Evolutionary conservation across 1,284 basidiomycete species (phyloP).

Genomic region (Heterobasidion occidentale): DNA sequence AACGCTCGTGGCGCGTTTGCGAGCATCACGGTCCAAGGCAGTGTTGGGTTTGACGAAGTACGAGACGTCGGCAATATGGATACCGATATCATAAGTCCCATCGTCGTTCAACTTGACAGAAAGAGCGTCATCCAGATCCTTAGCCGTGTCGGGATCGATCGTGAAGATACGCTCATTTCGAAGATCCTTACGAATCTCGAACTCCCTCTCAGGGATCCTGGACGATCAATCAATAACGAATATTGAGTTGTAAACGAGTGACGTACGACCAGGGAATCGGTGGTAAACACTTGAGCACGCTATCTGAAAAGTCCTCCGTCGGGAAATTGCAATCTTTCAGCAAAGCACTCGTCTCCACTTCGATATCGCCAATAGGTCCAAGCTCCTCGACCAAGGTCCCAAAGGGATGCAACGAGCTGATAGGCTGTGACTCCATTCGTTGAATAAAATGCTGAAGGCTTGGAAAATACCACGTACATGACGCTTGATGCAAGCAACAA

Average conservation of each 20-base stretch:
- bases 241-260: neutral
- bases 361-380: conserved; percentile 95
- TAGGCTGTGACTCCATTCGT: conserved; percentile 44
- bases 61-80: conserved; percentile 95
- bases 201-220: conserved; percentile 88
- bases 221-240: conserved; percentile 8
- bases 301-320: conserved; percentile 87
- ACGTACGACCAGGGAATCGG: conserved; percentile 89
- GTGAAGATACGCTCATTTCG: conserved; percentile 85
- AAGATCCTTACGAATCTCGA: conserved; percentile 82
- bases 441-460: conserved; percentile 4
- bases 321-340: conserved; percentile 99
- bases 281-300: conserved; percentile 93
- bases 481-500: conserved; percentile 98
- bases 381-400: conserved; percentile 97
- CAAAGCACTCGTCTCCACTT: conserved; percentile 95
- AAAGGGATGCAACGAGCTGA: conserved; percentile 97
- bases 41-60: conserved; percentile 96
- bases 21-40: conserved; percentile 93
- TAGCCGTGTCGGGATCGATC: conserved; percentile 86
- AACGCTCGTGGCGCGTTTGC: conserved; percentile 94
- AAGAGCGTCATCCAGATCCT: conserved; percentile 92
- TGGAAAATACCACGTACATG: conserved; percentile 45
- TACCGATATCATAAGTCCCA: conserved; percentile 85
- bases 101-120: conserved; percentile 86